These are phyloP conservation scores for Stereocaulon alpinum DNA, from an alignment of 495 filamentous ascomycete genomes.

Conservation along the genomic window DNA sequence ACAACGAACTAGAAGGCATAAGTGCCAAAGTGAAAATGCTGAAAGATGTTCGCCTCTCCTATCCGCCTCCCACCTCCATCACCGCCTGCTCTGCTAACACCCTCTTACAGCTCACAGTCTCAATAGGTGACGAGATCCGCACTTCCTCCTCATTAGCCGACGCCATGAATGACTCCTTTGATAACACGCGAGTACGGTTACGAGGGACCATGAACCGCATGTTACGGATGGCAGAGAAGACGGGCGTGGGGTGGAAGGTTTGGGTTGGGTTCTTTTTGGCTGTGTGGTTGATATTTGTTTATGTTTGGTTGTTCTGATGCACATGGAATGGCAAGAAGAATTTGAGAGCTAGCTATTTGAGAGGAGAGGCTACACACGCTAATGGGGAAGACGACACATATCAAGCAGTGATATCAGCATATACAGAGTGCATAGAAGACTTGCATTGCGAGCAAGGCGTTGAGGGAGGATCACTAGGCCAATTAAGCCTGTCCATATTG, in stretches of 20 bases:
- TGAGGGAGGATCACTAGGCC: neutral
- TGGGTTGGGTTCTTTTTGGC: constrained; percentile 81
- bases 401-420: neutral
- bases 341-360: too few species aligned
- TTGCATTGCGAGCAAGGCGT: neutral
- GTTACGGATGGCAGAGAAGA: constrained; percentile 88
- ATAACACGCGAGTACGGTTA: constrained; percentile 66
- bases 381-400: neutral
- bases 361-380: neutral
- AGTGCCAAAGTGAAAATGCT: constrained; percentile 81
- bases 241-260: constrained; percentile 87
- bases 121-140: constrained; percentile 90
- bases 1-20: constrained; percentile 80
- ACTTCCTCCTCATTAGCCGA: constrained; percentile 67
- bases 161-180: constrained; percentile 68
- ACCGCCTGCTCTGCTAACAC: neutral
- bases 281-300: constrained; percentile 72
- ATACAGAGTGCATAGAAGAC: neutral
- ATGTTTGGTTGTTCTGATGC: constrained; percentile 67
- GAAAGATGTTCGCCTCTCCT: constrained; percentile 62
- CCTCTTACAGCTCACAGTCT: constrained; percentile 60
- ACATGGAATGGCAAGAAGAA: neutral
- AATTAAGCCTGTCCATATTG: too few species aligned
- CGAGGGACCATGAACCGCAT: constrained; percentile 93
- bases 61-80: constrained; percentile 4